Evolutionary conservation across 176 grass and related monocot species (phyloP).

Genomic region (Ensete glaucum): DNA sequence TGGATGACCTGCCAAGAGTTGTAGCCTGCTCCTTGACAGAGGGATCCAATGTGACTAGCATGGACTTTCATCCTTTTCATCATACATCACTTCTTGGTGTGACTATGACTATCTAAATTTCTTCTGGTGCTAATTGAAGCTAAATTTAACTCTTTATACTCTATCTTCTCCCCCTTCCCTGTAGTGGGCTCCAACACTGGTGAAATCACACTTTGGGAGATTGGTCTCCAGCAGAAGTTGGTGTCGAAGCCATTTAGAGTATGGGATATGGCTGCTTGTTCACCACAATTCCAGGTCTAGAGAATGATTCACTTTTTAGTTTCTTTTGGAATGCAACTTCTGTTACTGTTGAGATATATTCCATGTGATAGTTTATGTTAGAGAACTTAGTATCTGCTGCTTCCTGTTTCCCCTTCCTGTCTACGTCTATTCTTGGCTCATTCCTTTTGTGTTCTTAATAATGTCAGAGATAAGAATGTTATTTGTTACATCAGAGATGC

Average conservation of each 20-base stretch:
- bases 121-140: not conserved
- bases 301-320: not conserved
- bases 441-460: no score
- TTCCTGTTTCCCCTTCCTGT: no score
- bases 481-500: no score
- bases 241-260: conserved; percentile 80
- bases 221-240: conserved; percentile 65
- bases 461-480: no score
- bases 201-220: conserved; percentile 86
- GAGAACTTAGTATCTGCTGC: no score
- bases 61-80: conserved; percentile 91
- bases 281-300: conserved; percentile 54
- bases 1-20: conserved; percentile 82
- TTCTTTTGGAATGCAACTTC: not conserved
- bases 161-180: conserved; percentile 13
- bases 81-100: conserved; percentile 85
- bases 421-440: no score
- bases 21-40: conserved; percentile 62
- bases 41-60: conserved; percentile 79
- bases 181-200: conserved; percentile 77
- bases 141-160: not conserved
- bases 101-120: conserved; percentile 9
- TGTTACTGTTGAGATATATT: no score
- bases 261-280: conserved; percentile 46
- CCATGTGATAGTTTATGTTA: no score